Evolutionary conservation across 805 yeast species (phyloP).

Genomic region (Saturnispora diversa): DNA sequence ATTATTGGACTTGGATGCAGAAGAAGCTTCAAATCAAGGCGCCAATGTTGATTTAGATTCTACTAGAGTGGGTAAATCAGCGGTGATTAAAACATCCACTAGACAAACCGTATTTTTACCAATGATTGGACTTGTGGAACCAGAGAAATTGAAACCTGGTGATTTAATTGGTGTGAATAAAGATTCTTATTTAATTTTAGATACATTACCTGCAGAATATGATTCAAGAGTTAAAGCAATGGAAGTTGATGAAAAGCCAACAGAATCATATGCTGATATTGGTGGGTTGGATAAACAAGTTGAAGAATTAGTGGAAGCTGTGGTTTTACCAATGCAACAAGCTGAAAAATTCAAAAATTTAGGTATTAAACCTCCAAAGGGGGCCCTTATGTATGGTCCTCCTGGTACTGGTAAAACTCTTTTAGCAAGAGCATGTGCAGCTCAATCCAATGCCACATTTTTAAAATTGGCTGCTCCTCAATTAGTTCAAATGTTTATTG

Average conservation of each 20-base stretch:
- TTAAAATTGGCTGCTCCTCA: constrained; percentile 96
- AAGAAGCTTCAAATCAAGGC: constrained; percentile 81
- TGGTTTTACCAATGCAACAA: constrained; percentile 96
- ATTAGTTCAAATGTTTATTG: constrained; percentile 95
- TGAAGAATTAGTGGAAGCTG: constrained; percentile 97
- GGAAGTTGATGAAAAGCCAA: constrained; percentile 99
- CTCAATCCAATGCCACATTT: constrained; percentile 96
- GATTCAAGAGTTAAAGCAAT: constrained; percentile 95
- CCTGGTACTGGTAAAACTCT: constrained; percentile 99
- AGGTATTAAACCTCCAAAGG: constrained; percentile 97
- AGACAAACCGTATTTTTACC: constrained; percentile 97
- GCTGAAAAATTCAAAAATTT: constrained; percentile 89
- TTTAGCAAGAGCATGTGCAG: constrained; percentile 97
- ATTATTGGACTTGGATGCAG: constrained; percentile 78
- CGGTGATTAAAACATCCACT: constrained; percentile 94
- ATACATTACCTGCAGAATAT: constrained; percentile 93
- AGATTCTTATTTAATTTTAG: constrained; percentile 88
- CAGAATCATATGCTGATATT: constrained; percentile 93
- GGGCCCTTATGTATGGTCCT: constrained; percentile 97
- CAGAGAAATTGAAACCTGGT: constrained; percentile 88
- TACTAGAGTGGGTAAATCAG: constrained; percentile 89
- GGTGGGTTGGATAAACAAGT: constrained; percentile 98
- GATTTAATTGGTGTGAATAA: constrained; percentile 97
- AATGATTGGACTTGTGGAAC: constrained; percentile 89
- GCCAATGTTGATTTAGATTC: constrained; percentile 93